phyloP scores from a whole-genome alignment of 805 yeast genomes.

The Millerozyma miso region DNA sequence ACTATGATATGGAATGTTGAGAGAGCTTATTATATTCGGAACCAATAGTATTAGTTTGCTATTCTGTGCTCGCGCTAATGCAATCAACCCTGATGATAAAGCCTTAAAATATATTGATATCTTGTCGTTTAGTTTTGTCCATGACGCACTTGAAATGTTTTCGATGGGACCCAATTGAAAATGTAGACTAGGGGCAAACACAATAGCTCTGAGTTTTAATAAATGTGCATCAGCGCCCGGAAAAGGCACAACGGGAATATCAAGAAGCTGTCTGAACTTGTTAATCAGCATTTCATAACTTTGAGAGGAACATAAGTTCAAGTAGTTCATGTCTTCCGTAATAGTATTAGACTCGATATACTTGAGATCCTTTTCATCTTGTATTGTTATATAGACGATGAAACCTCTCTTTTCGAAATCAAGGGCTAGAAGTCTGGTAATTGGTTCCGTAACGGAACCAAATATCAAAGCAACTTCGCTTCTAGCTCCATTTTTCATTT shows the following conservation, averaged over 20 bases:
- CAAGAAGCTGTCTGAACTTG: constrained; percentile 46
- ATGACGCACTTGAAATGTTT: constrained; percentile 44
- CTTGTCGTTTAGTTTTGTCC: constrained; percentile 49
- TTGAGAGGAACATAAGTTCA: constrained; percentile 48
- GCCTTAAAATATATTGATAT: constrained; percentile 47
- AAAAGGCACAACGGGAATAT: constrained; percentile 55
- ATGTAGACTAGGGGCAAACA: constrained; percentile 66
- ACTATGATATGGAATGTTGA: constrained; percentile 59
- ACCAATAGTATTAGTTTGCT: constrained; percentile 49
- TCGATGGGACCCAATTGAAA: constrained; percentile 70
- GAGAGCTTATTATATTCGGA: constrained; percentile 52
- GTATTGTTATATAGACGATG: constrained; percentile 72
- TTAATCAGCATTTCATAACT: constrained; percentile 45
- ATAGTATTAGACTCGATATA: constrained; percentile 52
- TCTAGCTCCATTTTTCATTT: constrained; percentile 66
- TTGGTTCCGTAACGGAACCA: constrained; percentile 74
- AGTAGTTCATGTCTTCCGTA: constrained; percentile 64
- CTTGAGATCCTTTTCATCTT: constrained; percentile 54
- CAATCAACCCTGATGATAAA: constrained; percentile 52
- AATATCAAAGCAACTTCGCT: constrained; percentile 69
- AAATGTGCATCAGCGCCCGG: constrained; percentile 53
- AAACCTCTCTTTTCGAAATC: constrained; percentile 79
- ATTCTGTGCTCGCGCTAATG: constrained; percentile 47
- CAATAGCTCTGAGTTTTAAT: constrained; percentile 57
- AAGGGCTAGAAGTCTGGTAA: constrained; percentile 62